A percentile compares a stretch with the other conserved stretches of the same genome.
Conservation (phyloP, 495 filamentous ascomycete genomes). For the Hyaloscypha finlandica region DNA sequence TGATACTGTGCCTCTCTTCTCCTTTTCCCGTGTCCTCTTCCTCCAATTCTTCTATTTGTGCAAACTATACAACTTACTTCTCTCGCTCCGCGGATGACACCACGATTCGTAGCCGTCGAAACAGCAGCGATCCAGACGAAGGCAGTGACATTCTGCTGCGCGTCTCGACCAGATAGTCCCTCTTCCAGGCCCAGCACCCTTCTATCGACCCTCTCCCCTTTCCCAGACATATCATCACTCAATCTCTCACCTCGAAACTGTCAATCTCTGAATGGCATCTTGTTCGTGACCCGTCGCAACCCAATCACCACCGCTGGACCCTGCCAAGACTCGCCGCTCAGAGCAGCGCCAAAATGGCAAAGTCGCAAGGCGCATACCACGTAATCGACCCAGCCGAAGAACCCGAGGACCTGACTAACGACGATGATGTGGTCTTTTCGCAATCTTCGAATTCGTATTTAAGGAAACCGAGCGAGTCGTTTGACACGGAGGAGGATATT, state of each 20-base stretch:
- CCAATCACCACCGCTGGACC: slow-evolving; percentile 1
- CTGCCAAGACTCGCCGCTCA: slow-evolving; percentile 10
- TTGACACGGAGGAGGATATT: slow-evolving; percentile 8
- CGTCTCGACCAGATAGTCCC: not conserved
- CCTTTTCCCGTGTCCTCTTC: not conserved
- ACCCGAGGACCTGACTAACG: not conserved
- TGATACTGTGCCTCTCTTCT: not conserved
- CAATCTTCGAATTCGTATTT: not conserved
- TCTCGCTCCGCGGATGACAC: not conserved
- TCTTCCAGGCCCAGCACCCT: not conserved
- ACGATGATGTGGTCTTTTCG: not conserved
- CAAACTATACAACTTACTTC: too few species aligned
- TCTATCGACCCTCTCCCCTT: not conserved
- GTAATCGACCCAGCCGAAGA: not conserved
- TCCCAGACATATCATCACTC: slow-evolving; percentile 2
- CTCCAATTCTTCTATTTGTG: not conserved
- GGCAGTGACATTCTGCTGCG: not conserved
- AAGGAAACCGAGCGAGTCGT: not conserved
- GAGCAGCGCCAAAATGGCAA: slow-evolving; percentile 14
- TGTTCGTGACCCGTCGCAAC: not conserved
- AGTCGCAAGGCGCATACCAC: not conserved
- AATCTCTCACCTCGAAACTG: not conserved
- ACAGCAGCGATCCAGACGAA: not conserved
- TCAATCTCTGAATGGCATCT: slow-evolving; percentile 1
- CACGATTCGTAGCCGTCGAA: not conserved